Base-by-base conservation (phyloP, 164 flowering plant species). In the Sedum album region DNA sequence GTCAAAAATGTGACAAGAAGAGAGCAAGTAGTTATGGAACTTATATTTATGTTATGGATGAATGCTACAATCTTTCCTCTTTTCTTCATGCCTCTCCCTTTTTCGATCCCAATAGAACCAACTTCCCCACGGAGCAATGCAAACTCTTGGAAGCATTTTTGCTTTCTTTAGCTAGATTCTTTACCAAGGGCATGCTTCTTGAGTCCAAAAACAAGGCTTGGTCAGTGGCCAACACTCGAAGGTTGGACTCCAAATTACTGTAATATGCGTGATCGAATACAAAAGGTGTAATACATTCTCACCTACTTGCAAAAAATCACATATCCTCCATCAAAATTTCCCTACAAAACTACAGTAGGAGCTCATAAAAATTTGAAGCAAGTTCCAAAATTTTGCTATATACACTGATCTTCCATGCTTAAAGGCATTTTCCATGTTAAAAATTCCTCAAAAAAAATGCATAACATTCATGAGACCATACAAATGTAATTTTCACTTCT, bases 51-150 rank as follows among this genome's bases (percentile, higher is more conserved):
- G 0, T 14, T 8, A 44, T 13, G 48, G 18, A 44, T 44, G 88
- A n/a, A 78, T 6, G 23, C 75, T 81, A 79, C 98, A 93, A 67
- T 81, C 80, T 70, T 51, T 88, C 79, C 97, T 83, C 53, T 72
- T 85, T 82, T 87, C 97, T 38, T 93, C 97, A 74, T 85, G 88
- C 67, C 55, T 84, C 26, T 69, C 33, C 93, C 97, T 57, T 83
- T 80, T 73, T 87, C 88, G 41, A 90, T 87, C 30, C 85, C 93
- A 25, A 87, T 83, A 0, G 80, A 68, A 0, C 99, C 94, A 96
- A 95, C 82, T 69, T 82, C 92, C 6, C 85, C 97, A 93, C 92
- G 92, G 1, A 91, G 96, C n/a, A 30, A 60, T 0, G 83, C 77
- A 77, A 95, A 95, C 3, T 85, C 93, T 69, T 82, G 77, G 65